A percentile compares a stretch with the other conserved stretches of the same genome.
Conservation (phyloP, 2,329 filamentous ascomycete species). For the Sclerotinia spermophila region DNA sequence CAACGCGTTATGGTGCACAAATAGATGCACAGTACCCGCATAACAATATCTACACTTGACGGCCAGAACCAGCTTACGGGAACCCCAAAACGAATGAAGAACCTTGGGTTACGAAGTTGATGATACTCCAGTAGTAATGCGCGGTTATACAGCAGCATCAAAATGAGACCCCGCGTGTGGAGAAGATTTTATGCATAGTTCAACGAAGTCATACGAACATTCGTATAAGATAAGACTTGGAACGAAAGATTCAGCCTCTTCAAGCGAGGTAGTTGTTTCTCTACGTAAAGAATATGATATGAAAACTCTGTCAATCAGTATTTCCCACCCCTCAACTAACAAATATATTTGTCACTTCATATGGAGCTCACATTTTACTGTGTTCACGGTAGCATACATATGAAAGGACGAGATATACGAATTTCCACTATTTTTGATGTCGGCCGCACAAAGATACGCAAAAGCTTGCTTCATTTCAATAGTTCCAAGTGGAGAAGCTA, state of each 20-base stretch:
- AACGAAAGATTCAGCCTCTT: not conserved
- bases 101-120: conserved; percentile 2
- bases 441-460: conserved; percentile 4
- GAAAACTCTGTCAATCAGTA: not conserved
- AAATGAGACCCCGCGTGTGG: not conserved
- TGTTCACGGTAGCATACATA: not conserved
- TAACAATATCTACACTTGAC: not conserved
- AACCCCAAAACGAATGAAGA: not conserved
- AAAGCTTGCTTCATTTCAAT: conserved; percentile 12
- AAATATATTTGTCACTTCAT: not conserved
- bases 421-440: not conserved
- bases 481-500: conserved; percentile 8
- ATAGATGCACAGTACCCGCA: not conserved
- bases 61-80: not conserved
- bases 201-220: not conserved
- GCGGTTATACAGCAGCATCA: conserved; percentile 5
- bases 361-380: not conserved
- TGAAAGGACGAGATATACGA: not conserved
- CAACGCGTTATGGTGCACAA: not conserved
- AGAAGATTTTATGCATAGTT: conserved; percentile 5
- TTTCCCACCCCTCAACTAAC: not conserved
- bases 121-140: conserved; percentile 1
- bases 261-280: not conserved
- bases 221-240: not conserved
- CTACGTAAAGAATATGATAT: not conserved